Percentiles rank a stretch among this genome's conserved stretches.
These are phyloP conservation scores for Sordaria brevicollis DNA, from an alignment of 495 filamentous ascomycete species.

Conservation along the genomic window DNA sequence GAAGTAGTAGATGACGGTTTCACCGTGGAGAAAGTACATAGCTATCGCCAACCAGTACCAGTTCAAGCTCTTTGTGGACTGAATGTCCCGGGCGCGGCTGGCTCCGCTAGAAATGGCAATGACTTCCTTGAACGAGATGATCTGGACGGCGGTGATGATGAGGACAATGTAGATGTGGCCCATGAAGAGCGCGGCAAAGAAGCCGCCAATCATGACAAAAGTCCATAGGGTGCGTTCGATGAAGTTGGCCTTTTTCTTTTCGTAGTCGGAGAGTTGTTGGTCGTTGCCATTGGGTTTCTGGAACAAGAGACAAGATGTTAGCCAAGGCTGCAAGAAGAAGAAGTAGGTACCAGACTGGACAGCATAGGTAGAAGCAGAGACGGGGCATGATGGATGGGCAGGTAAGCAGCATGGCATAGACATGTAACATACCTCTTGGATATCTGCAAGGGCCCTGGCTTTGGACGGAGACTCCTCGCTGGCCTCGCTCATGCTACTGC, in stretches of 20 bases:
- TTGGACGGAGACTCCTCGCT: constrained; percentile 51
- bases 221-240: constrained; percentile 97
- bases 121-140: constrained; percentile 98
- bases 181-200: constrained; percentile 84
- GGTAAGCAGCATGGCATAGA: neutral
- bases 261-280: constrained; percentile 55
- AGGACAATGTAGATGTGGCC: constrained; percentile 95
- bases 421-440: constrained; percentile 23
- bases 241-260: constrained; percentile 98
- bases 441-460: constrained; percentile 32
- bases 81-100: constrained; percentile 78
- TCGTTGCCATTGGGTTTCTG: constrained; percentile 23
- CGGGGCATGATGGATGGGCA: neutral
- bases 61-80: constrained; percentile 90
- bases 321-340: neutral
- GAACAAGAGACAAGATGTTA: constrained; percentile 2
- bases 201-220: constrained; percentile 88
- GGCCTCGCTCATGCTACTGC: constrained; percentile 67
- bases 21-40: constrained; percentile 98
- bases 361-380: too few relatives aligned
- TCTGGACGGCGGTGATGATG: constrained; percentile 85
- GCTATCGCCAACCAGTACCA: constrained; percentile 99
- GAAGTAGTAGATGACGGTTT: constrained; percentile 99
- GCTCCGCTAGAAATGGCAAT: constrained; percentile 96
- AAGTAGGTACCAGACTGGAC: too few relatives aligned